Evolutionary conservation across 2,329 filamentous ascomycete species (phyloP).

Genomic region (Xylogone sp.): DNA sequence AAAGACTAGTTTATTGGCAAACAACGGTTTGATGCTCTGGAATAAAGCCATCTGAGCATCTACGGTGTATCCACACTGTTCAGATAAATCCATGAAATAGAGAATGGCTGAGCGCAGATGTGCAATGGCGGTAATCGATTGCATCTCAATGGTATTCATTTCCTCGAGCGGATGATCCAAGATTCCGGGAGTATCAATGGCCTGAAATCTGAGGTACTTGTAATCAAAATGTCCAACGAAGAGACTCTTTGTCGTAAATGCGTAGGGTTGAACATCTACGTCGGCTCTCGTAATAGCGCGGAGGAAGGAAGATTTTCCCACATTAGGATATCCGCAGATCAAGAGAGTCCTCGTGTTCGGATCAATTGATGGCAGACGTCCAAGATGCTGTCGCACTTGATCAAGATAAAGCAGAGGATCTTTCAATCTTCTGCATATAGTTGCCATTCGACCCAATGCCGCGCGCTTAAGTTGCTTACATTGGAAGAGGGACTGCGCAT

Average conservation of each 20-base stretch:
- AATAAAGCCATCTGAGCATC: constrained; percentile 91
- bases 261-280: constrained; percentile 95
- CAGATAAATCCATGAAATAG: constrained; percentile 97
- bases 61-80: constrained; percentile 94
- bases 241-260: constrained; percentile 95
- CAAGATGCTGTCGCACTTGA: constrained; percentile 93
- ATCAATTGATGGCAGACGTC: constrained; percentile 96
- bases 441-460: constrained; percentile 96
- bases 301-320: constrained; percentile 95
- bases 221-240: constrained; percentile 98
- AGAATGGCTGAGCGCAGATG: constrained; percentile 92
- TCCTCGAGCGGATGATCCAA: constrained; percentile 96
- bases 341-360: constrained; percentile 94
- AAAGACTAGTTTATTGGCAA: constrained; percentile 96
- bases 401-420: constrained; percentile 94
- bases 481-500: constrained; percentile 94
- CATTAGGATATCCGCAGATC: constrained; percentile 97
- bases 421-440: constrained; percentile 90
- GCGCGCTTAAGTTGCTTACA: constrained; percentile 99
- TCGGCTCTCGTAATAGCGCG: constrained; percentile 89
- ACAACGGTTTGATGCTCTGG: constrained; percentile 93
- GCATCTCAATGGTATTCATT: constrained; percentile 99
- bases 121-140: constrained; percentile 95
- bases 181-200: constrained; percentile 98
- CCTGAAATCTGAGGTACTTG: constrained; percentile 86